These are phyloP conservation scores for Porcisia hertigi DNA, from an alignment of 208 protist species.

Conservation along the genomic window DNA sequence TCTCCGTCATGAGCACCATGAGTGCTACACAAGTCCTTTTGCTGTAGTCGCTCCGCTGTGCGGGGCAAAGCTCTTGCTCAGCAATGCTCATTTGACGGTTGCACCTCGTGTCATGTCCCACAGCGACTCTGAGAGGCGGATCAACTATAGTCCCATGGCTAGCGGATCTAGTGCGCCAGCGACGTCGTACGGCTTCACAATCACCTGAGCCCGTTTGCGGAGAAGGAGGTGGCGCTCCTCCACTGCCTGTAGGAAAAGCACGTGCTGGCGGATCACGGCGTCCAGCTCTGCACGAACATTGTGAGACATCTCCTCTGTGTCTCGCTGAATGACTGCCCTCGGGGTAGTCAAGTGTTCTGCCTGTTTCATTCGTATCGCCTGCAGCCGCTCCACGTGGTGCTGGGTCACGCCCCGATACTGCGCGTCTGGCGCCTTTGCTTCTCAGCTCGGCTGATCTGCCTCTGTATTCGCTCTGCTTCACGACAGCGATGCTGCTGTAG, in stretches of 20 bases:
- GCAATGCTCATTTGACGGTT: background rate
- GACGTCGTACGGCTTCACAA: conserved; percentile 10
- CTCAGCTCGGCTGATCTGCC: conserved; percentile 29
- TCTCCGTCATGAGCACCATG: background rate
- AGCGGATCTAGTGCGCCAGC: conserved; percentile 27
- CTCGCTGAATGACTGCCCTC: conserved; percentile 14
- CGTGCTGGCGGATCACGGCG: conserved; percentile 32
- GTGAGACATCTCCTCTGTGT: conserved; percentile 19
- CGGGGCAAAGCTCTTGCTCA: background rate
- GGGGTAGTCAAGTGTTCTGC: conserved; percentile 7
- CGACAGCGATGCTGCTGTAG: conserved; percentile 45
- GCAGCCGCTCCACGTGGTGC: conserved; percentile 26
- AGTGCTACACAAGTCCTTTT: background rate
- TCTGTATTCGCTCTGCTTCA: conserved; percentile 39
- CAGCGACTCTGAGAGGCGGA: conserved; percentile 19
- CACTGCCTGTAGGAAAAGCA: conserved; percentile 17
- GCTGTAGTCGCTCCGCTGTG: background rate
- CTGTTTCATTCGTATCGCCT: conserved; percentile 14
- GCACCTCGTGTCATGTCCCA: conserved; percentile 4
- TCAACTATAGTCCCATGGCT: conserved; percentile 18
- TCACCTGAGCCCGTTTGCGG: conserved; percentile 9
- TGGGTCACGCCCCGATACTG: conserved; percentile 26
- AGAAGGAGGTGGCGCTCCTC: conserved; percentile 20
- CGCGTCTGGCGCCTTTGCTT: conserved; percentile 25
- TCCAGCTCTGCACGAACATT: conserved; percentile 31